Conservation (phyloP, 176 grass and related monocot genomes). For the Dendrocalamus sinicus region DNA sequence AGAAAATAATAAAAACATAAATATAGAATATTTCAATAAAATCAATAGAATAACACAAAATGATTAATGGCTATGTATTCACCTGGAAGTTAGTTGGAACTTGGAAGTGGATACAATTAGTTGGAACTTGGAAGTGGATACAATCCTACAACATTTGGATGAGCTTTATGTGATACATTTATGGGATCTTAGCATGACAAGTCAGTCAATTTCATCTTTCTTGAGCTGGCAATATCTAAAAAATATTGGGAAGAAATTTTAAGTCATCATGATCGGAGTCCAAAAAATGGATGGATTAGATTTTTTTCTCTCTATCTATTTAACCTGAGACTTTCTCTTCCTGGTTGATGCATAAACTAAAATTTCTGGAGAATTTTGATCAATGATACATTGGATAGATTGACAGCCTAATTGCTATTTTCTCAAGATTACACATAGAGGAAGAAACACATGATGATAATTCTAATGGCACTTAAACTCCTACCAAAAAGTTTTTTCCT, state of each 20-base stretch:
- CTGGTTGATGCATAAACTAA: neutral
- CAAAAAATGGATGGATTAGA: neutral
- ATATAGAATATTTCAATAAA: neutral
- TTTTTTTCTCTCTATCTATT: neutral
- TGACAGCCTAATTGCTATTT: constrained; percentile 4
- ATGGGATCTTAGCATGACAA: neutral
- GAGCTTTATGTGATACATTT: neutral
- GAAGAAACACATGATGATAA: neutral
- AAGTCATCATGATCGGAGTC: neutral
- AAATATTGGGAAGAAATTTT: neutral
- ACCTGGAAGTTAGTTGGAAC: neutral
- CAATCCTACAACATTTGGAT: neutral
- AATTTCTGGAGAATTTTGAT: neutral
- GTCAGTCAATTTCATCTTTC: constrained; percentile 7
- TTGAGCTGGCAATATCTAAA: constrained; percentile 8
- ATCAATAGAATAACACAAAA: neutral
- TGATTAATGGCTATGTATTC: neutral
- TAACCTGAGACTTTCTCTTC: neutral
- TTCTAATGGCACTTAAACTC: neutral
- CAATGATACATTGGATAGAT: constrained; percentile 3
- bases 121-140: neutral
- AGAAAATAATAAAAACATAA: neutral
- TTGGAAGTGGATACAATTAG: neutral
- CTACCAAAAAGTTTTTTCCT: neutral
- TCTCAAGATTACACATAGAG: neutral